Conservation (phyloP, 2,329 filamentous ascomycete genomes). For the Pseudonectria buxi region DNA sequence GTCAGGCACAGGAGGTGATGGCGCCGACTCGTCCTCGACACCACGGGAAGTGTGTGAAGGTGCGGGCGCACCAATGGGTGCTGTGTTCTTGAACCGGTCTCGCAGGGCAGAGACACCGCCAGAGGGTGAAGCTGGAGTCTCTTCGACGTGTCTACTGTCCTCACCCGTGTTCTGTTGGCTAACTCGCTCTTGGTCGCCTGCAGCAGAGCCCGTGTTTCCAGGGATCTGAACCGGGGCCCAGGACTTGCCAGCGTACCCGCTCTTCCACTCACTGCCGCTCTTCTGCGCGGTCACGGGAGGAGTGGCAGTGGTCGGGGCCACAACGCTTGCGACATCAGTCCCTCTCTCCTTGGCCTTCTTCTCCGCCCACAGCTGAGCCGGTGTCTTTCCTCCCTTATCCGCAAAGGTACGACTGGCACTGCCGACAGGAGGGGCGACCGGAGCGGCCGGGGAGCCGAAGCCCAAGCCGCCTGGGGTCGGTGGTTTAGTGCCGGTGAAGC, state of each 20-base stretch:
- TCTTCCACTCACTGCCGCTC: conserved; percentile 80
- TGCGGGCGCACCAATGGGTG: conserved; percentile 55
- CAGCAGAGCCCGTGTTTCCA: conserved; percentile 60
- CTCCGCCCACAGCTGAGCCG: conserved; percentile 94
- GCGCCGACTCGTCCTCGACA: conserved; percentile 41
- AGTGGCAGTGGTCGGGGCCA: conserved; percentile 36
- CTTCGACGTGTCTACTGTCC: conserved; percentile 35
- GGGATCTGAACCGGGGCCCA: conserved; percentile 77
- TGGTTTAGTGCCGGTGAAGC: conserved; percentile 83
- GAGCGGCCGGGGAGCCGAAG: conserved; percentile 51
- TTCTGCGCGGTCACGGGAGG: conserved; percentile 58
- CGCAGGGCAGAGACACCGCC: conserved; percentile 68
- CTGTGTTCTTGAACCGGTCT: conserved; percentile 74
- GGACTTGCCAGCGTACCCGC: conserved; percentile 80
- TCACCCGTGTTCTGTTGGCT: conserved; percentile 59
- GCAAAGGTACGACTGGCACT: conserved; percentile 88
- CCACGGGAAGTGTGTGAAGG: conserved; percentile 30
- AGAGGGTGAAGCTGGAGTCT: conserved; percentile 47
- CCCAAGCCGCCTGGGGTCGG: conserved; percentile 66
- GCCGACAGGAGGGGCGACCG: conserved; percentile 58
- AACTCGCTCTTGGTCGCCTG: conserved; percentile 32
- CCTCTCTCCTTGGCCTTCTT: conserved; percentile 81
- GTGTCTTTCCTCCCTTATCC: conserved; percentile 90
- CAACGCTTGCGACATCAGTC: conserved; percentile 33
- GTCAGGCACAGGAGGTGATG: conserved; percentile 44